Percentiles rank a stretch among this genome's conserved stretches.
Evolutionary conservation across 2,329 filamentous ascomycete species (phyloP).

Genomic region (Nannizziopsis arthrosporioides): DNA sequence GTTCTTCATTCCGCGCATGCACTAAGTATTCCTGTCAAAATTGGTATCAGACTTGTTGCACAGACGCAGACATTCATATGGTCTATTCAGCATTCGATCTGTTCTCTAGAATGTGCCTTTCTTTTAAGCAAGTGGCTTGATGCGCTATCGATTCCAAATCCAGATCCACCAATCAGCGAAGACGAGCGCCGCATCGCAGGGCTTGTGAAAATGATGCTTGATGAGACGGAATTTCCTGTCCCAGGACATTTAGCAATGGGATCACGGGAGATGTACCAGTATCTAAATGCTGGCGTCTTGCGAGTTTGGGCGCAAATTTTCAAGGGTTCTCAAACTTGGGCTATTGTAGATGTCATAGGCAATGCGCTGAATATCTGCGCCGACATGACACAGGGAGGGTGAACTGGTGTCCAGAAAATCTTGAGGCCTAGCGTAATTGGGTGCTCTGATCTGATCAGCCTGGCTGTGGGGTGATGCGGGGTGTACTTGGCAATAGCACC

Average conservation of each 20-base stretch:
- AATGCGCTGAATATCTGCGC: constrained; percentile 37
- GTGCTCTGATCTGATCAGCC: no score
- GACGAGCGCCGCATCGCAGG: constrained; percentile 37
- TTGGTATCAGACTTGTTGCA: constrained; percentile 44
- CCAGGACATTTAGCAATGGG: constrained; percentile 32
- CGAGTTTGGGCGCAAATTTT: constrained; percentile 38
- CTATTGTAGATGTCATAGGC: constrained; percentile 37
- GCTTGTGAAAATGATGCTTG: constrained; percentile 40
- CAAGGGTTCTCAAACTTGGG: constrained; percentile 38
- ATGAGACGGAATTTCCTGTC: constrained; percentile 38
- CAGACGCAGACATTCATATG: constrained; percentile 44
- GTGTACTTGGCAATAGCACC: no score
- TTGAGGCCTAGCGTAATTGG: no score
- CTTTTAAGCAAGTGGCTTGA: constrained; percentile 38
- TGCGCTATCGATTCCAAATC: constrained; percentile 32
- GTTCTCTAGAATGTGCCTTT: constrained; percentile 43
- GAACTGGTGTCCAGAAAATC: not conserved
- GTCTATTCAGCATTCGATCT: constrained; percentile 45
- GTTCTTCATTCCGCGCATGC: constrained; percentile 44
- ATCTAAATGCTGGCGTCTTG: constrained; percentile 38
- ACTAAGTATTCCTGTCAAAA: constrained; percentile 42
- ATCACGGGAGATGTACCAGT: constrained; percentile 32
- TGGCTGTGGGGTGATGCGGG: no score
- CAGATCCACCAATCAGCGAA: constrained; percentile 34
- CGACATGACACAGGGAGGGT: constrained; percentile 18